Base-by-base conservation (phyloP, 805 yeast species). In the Peterozyma xylosa region DNA sequence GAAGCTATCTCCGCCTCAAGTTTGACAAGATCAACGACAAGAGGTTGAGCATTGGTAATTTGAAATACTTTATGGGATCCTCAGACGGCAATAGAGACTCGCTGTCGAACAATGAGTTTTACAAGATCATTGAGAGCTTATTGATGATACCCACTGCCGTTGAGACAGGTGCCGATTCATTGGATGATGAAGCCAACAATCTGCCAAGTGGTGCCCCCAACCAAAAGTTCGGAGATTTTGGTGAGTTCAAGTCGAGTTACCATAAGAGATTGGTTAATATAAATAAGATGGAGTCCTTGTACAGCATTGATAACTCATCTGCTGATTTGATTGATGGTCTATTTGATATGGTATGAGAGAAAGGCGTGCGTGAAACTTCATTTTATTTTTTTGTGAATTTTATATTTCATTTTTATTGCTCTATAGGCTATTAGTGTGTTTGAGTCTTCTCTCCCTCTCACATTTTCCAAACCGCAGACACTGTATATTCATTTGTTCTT, bases 31-130 rank as follows among this genome's bases (percentile, higher is more conserved):
- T 48, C 7, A 49, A 53, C 35, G 34, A 30, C 2, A 43, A 45
- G 45, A 52, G 66, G 40, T 32, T 47, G 9, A 40, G 36, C 9
- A 33, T 42, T 15, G 66, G 66, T 9, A 59, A 59, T 39, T 45
- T 60, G 45, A 50, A 47, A 27, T 49, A 52, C 42, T 48, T 54
- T 38, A 45, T 41, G 14, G 35, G 30, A 21, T 21, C 27, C 5
- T n/a, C 33, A 41, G 37, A 35, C 49, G 41, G n/a, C 37, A 39
- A 18, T 37, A 46, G 33, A 15, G 37, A 42, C 21, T 52, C 50
- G 40, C 14, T 13, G 9, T 42, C 39, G 39, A 50, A 45, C 14
- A 27, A 29, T 10, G 36, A 40, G 16, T 21, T 9, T 35, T 33
- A 27, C 13, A 37, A 40, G 30, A 11, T 29, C 13, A 33, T 36